Evolutionary conservation across 306 rosid genomes (phyloP).

Genomic region (Vigna hirtella): DNA sequence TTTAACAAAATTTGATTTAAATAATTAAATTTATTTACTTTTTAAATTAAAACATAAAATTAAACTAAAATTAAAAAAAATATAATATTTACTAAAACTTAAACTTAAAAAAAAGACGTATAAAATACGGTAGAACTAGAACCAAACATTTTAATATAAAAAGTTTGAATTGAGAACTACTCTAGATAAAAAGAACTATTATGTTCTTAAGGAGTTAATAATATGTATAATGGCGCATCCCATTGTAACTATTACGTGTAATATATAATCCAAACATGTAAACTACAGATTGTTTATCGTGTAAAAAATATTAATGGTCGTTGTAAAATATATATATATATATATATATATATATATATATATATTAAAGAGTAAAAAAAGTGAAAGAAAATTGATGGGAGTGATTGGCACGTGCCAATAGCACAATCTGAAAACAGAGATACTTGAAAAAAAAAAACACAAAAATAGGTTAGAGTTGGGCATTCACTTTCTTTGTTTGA

Average conservation of each 20-base stretch:
- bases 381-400: neutral
- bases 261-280: neutral
- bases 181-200: neutral
- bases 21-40: too few species aligned
- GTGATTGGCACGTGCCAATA: neutral
- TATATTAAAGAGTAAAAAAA: neutral
- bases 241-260: neutral
- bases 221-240: neutral
- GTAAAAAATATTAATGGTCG: neutral
- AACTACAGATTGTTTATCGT: too few species aligned
- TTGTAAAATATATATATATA: too few species aligned
- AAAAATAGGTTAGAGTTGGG: constrained; percentile 23
- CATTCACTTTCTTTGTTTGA: constrained; percentile 35
- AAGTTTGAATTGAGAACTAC: too few species aligned
- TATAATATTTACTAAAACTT: too few species aligned
- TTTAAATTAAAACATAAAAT: too few species aligned
- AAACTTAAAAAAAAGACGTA: too few species aligned
- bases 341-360: too few species aligned
- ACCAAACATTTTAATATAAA: too few species aligned
- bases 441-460: neutral
- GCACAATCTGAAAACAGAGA: neutral
- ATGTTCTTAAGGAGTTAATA: neutral
- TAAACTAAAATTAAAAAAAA: too few species aligned
- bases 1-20: too few species aligned
- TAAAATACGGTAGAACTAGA: too few species aligned